Evolutionary conservation across 495 filamentous ascomycete genomes (phyloP), one percentile per base, ranked within the genome.

Genomic region (Parmelia sp.): DNA sequence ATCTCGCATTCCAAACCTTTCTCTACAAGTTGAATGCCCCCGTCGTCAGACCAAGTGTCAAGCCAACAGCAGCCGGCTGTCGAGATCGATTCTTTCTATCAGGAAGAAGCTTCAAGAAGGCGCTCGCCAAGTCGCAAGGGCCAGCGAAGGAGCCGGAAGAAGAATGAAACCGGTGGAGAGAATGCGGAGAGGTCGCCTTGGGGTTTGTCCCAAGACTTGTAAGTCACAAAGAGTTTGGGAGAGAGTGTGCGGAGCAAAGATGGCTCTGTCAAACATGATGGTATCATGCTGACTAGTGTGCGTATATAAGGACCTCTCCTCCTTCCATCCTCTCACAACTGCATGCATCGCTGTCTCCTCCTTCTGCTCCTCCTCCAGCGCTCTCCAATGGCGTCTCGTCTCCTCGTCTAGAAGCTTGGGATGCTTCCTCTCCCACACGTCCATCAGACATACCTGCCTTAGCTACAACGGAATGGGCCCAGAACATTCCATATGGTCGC

Each of bases 381-480:
- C 47, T 63, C 39, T 68, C 61, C 49, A 73, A 73, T 60, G 61
- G 70, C 37, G 75, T 79, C 44, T 73, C 73, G 25, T 78, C 78
- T 12, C 79, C 80, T 15, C 73, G 75, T 23, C 73, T 81, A 31
- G 77, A 77, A 67, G 76, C 76, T 70, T 82, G 73, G 69, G 31
- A 74, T 76, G 42, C 64, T 78, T 29, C 69, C 65, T 47, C 71
- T 71, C 37, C 69, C 72, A 31, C 65, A 66, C 19, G 75, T 74
- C 19, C 71, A 74, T 56, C 75, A 81, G 64, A 68, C 76, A 29
- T 39, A 17, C 55, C 57, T 19, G 68, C 69, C 29, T 70, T 70
- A 29, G 73, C 76, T 42, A 80, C 79, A 10, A 76, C 77, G 67
- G 79, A 74, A 21, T 83, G 81, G 81, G 76, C 78, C 39, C 74